Percentiles rank a stretch among this genome's conserved stretches.
Evolutionary conservation across 495 filamentous ascomycete genomes (phyloP).

Genomic region (Lepraria neglecta): DNA sequence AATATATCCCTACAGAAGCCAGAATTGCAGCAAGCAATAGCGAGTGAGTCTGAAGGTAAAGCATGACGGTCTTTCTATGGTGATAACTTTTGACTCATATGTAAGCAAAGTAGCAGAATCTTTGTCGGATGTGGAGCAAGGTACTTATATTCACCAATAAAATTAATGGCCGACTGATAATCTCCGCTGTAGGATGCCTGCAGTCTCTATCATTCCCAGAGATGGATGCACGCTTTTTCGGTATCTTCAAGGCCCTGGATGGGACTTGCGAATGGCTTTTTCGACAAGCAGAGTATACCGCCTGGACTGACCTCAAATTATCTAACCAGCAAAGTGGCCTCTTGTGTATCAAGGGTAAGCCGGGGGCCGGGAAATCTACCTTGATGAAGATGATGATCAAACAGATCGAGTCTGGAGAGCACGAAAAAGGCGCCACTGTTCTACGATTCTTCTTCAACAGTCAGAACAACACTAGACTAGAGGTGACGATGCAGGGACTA

Average conservation of each 20-base stretch:
- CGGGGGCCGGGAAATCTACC: conserved; percentile 27
- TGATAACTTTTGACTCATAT: too few species aligned
- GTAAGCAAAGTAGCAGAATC: too few species aligned
- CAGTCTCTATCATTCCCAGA: conserved; percentile 7
- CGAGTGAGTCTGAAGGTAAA: too few species aligned
- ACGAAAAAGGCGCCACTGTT: conserved; percentile 10
- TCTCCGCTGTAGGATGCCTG: neutral
- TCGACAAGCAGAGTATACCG: neutral
- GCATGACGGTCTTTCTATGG: too few species aligned
- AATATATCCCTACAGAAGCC: too few species aligned
- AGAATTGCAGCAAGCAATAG: too few species aligned
- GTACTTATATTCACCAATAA: too few species aligned
- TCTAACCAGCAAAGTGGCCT: conserved; percentile 17
- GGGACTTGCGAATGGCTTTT: conserved; percentile 3
- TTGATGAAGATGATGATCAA: conserved; percentile 23
- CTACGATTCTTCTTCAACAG: conserved; percentile 41
- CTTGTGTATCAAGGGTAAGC: conserved; percentile 27
- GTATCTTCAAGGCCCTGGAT: neutral
- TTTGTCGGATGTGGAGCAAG: too few species aligned
- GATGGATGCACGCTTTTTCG: neutral
- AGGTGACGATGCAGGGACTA: conserved; percentile 31
- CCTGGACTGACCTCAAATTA: neutral
- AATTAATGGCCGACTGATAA: too few species aligned
- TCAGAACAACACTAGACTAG: conserved; percentile 30
- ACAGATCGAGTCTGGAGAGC: neutral